These are phyloP conservation scores for Alternaria sp. DNA, from an alignment of 2,329 filamentous ascomycete species.

Conservation along the genomic window DNA sequence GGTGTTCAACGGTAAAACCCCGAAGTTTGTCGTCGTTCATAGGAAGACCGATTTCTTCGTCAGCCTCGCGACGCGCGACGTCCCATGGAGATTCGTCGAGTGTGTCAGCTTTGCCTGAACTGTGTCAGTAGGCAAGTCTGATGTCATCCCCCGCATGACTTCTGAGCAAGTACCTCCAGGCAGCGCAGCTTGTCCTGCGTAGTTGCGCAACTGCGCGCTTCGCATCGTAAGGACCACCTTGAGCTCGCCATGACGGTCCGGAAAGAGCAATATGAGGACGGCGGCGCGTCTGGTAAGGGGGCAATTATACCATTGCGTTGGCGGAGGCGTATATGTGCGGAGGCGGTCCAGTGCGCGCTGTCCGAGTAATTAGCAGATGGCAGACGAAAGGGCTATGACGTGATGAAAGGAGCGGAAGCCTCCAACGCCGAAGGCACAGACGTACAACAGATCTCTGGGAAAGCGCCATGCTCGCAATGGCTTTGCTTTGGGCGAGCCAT, in stretches of 20 bases:
- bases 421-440: not conserved
- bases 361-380: slow-evolving; percentile 17
- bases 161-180: slow-evolving; percentile 70
- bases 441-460: slow-evolving; percentile 42
- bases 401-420: not conserved
- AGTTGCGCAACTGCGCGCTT: slow-evolving; percentile 66
- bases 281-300: slow-evolving; percentile 76
- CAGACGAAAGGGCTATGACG: not conserved
- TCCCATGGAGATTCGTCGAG: slow-evolving; percentile 69
- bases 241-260: slow-evolving; percentile 81
- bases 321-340: slow-evolving; percentile 63
- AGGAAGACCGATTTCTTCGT: slow-evolving; percentile 91
- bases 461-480: slow-evolving; percentile 39
- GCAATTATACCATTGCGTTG: slow-evolving; percentile 64
- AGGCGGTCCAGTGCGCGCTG: slow-evolving; percentile 64
- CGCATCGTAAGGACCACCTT: slow-evolving; percentile 71
- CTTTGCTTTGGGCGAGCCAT: slow-evolving; percentile 44
- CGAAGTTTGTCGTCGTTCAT: slow-evolving; percentile 70
- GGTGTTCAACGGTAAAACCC: slow-evolving; percentile 85
- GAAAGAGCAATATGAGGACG: slow-evolving; percentile 87
- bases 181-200: slow-evolving; percentile 80
- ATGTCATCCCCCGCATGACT: not conserved
- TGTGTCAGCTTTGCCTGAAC: slow-evolving; percentile 63
- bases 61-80: slow-evolving; percentile 88
- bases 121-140: slow-evolving; percentile 3